Percentiles rank a stretch among this genome's conserved stretches.
These are phyloP conservation scores for Angophora floribunda DNA, from an alignment of 345 rosid species.

Conservation along the genomic window DNA sequence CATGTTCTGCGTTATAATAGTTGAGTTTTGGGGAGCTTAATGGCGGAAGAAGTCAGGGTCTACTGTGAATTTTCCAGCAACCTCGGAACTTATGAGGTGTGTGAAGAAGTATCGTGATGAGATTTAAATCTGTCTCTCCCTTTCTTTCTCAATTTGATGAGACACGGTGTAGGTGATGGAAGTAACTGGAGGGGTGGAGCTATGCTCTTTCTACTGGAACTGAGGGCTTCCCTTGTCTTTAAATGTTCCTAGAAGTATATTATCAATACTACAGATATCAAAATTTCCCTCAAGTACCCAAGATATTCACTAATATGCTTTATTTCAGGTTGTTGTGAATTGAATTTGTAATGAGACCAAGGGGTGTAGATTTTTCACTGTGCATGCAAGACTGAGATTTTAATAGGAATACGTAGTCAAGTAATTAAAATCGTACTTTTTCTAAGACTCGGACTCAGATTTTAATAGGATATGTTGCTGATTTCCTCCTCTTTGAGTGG, in stretches of 20 bases:
- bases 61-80: background rate
- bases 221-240: background rate
- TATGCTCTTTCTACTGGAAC: background rate
- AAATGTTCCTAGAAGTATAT: background rate
- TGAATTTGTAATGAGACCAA: background rate
- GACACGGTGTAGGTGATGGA: background rate
- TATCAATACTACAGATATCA: background rate
- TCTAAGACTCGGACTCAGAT: background rate
- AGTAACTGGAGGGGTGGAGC: background rate
- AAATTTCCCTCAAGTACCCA: background rate
- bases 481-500: background rate
- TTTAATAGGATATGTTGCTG: background rate
- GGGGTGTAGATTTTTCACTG: background rate
- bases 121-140: background rate
- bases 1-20: background rate
- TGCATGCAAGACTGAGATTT: background rate
- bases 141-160: background rate
- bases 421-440: background rate
- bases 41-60: background rate
- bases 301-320: fast-evolving
- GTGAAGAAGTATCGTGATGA: background rate
- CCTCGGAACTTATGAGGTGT: background rate
- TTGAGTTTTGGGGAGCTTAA: background rate
- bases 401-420: background rate
- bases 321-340: background rate